Conservation (phyloP, 179 eudicot species). For the Patellifolia procumbens region DNA sequence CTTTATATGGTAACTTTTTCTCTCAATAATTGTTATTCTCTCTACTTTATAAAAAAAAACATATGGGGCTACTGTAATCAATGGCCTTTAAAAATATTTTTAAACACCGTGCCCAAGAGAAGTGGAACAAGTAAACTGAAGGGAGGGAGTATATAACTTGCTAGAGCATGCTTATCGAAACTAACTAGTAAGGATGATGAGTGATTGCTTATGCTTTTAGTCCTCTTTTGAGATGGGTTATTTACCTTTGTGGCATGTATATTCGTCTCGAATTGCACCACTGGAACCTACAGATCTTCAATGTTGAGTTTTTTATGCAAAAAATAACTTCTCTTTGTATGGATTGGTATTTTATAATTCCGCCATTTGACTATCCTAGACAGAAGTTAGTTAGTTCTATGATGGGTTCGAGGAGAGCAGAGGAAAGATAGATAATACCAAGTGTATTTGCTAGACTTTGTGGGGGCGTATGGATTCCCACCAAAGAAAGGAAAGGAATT, state of each 20-base stretch:
- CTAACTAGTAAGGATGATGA: background rate
- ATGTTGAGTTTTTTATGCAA: background rate
- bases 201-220: background rate
- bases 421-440: background rate
- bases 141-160: background rate
- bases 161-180: background rate
- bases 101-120: no score
- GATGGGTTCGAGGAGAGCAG: background rate
- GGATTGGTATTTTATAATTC: background rate
- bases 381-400: background rate
- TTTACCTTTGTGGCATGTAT: background rate
- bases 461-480: background rate
- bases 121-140: no score
- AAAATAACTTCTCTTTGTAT: background rate
- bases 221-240: no score
- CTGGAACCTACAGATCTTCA: background rate
- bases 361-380: background rate
- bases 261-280: background rate
- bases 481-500: no score
- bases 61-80: no score
- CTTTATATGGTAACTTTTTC: no score
- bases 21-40: no score
- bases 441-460: background rate
- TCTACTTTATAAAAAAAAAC: no score
- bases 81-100: no score